phyloP scores from a whole-genome alignment of 1,139 yeast genomes.

The Scheffersomyces stambukii region DNA sequence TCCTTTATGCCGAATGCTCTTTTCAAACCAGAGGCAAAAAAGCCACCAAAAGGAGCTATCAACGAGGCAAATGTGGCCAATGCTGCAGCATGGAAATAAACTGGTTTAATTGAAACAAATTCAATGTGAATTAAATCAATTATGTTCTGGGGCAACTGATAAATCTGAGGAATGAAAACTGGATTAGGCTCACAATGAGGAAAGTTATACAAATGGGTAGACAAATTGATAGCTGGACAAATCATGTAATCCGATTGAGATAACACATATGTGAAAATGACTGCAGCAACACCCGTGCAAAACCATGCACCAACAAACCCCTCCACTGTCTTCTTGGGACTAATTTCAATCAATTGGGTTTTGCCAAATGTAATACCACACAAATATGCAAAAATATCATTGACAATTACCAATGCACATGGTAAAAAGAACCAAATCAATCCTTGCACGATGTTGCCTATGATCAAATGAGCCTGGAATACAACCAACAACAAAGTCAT shows the following conservation, averaged over 20 bases:
- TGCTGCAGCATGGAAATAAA: constrained; percentile 81
- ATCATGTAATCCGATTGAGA: constrained; percentile 70
- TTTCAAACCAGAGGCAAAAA: constrained; percentile 94
- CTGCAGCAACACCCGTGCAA: constrained; percentile 77
- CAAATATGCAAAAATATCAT: constrained; percentile 92
- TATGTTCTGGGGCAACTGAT: constrained; percentile 67
- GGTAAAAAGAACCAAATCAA: constrained; percentile 94
- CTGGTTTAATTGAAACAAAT: constrained; percentile 70
- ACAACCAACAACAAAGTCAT: constrained; percentile 90
- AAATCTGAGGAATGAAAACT: constrained; percentile 75
- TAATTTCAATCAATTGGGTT: constrained; percentile 87
- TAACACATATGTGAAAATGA: constrained; percentile 60
- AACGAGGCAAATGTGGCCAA: constrained; percentile 94
- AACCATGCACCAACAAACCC: constrained; percentile 98
- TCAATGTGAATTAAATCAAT: constrained; percentile 35
- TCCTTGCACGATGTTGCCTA: constrained; percentile 85
- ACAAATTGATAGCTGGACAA: constrained; percentile 76
- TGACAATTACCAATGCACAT: constrained; percentile 84
- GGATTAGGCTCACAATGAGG: constrained; percentile 80
- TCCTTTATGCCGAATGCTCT: constrained; percentile 85
- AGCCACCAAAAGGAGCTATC: constrained; percentile 98
- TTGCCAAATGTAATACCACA: constrained; percentile 97
- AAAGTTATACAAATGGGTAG: constrained; percentile 46
- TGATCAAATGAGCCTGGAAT: constrained; percentile 90
- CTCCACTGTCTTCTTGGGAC: constrained; percentile 96